Conservation (phyloP, 2,329 filamentous ascomycete genomes). For the Cadophora gregata region DNA sequence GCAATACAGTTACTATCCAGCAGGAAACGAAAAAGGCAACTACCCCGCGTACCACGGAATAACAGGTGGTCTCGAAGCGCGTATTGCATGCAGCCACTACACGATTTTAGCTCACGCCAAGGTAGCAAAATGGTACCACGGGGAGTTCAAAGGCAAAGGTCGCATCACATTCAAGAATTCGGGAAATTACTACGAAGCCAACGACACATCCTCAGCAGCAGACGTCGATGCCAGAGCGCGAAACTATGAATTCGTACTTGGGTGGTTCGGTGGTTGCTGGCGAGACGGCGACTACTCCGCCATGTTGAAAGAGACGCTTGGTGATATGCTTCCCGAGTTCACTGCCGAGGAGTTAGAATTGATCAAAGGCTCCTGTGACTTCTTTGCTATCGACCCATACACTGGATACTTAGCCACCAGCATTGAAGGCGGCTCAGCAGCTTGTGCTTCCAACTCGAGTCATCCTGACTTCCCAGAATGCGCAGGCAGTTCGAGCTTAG, state of each 20-base stretch:
- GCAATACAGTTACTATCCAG: conserved; percentile 53
- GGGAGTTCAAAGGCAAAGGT: conserved; percentile 57
- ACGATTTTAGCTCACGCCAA: conserved; percentile 56
- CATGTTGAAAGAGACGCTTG: conserved; percentile 52
- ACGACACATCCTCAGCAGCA: conserved; percentile 43
- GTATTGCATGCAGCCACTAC: conserved; percentile 52
- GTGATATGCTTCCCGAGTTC: conserved; percentile 52
- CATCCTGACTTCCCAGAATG: conserved; percentile 34
- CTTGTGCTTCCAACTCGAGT: conserved; percentile 45
- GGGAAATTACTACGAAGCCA: conserved; percentile 54
- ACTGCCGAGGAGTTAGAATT: conserved; percentile 54
- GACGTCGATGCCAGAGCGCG: conserved; percentile 41
- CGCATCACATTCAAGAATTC: conserved; percentile 55
- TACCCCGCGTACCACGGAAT: conserved; percentile 53
- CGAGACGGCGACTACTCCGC: conserved; percentile 56
- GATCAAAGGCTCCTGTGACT: conserved; percentile 59
- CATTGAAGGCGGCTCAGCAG: conserved; percentile 46
- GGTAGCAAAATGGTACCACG: conserved; percentile 59
- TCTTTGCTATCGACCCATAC: conserved; percentile 64
- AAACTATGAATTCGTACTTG: conserved; percentile 53
- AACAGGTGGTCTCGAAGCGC: conserved; percentile 48
- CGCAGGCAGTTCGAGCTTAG: conserved; percentile 43
- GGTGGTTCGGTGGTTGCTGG: conserved; percentile 55
- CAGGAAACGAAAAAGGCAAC: conserved; percentile 46
- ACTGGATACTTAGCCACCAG: conserved; percentile 49